Evolutionary conservation across 2,329 filamentous ascomycete genomes (phyloP).

Genomic region (Sclerotinia sclerotiorum): DNA sequence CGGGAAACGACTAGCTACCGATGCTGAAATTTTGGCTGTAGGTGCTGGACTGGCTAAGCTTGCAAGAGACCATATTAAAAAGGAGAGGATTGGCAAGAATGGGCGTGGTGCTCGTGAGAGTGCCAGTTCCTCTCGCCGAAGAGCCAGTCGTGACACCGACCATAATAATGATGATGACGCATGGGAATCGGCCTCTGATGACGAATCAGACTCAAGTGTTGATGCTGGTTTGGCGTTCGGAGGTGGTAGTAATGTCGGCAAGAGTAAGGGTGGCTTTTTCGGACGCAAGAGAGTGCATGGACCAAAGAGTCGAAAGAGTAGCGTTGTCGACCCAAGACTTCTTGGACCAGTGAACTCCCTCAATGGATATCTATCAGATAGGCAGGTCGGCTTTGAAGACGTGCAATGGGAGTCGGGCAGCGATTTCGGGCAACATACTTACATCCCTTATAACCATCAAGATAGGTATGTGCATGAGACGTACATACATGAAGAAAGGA

Average conservation of each 20-base stretch:
- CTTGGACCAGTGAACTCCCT: constrained; percentile 64
- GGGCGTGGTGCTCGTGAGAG: constrained; percentile 22
- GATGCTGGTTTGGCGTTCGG: constrained; percentile 63
- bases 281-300: constrained; percentile 38
- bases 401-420: constrained; percentile 38
- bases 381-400: constrained; percentile 56
- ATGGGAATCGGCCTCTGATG: constrained; percentile 60
- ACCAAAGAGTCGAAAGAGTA: constrained; percentile 45
- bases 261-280: constrained; percentile 29
- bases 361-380: constrained; percentile 51
- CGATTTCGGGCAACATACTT: constrained; percentile 36
- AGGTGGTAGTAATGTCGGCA: constrained; percentile 41
- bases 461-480: constrained; percentile 1
- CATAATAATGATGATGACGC: constrained; percentile 49
- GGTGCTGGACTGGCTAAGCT: constrained; percentile 49
- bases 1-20: constrained; percentile 39
- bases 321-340: constrained; percentile 56
- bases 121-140: constrained; percentile 25
- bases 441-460: constrained; percentile 5
- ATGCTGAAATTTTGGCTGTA: constrained; percentile 49
- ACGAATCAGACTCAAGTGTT: constrained; percentile 51
- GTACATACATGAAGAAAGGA: constrained; percentile 14
- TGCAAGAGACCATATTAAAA: constrained; percentile 44
- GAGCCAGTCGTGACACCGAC: constrained; percentile 33
- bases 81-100: constrained; percentile 40